Conservation (phyloP, 2,329 filamentous ascomycete genomes). For the Xylaria digitata region DNA sequence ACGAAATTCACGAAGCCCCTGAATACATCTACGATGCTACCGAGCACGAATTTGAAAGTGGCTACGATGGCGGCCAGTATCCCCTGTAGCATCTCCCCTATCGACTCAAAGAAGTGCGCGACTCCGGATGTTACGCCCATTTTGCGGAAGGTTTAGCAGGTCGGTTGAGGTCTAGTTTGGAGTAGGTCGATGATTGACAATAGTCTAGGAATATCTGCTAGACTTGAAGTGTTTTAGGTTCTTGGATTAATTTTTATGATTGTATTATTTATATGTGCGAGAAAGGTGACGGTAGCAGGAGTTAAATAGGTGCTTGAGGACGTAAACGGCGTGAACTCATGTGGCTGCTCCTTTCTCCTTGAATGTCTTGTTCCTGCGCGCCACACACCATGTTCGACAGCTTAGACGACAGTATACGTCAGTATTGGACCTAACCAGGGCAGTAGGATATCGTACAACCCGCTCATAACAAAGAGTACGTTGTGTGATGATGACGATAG, state of each 20-base stretch:
- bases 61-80: slow-evolving; percentile 42
- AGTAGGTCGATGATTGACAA: no score
- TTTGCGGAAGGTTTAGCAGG: not conserved
- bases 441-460: not conserved
- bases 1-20: slow-evolving; percentile 44
- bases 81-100: slow-evolving; percentile 44
- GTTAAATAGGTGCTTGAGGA: not conserved
- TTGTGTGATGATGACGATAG: slow-evolving; percentile 19
- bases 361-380: not conserved
- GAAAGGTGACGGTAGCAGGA: no score
- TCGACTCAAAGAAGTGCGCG: slow-evolving; percentile 46
- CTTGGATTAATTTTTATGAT: no score
- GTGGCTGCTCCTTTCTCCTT: not conserved
- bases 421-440: slow-evolving; percentile 15
- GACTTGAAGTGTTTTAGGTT: no score
- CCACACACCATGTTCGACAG: not conserved
- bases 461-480: slow-evolving; percentile 7
- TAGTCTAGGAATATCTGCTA: no score
- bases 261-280: no score
- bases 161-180: not conserved
- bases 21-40: slow-evolving; percentile 42
- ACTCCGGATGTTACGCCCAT: slow-evolving; percentile 50
- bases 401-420: slow-evolving; percentile 12
- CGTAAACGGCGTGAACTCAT: not conserved
- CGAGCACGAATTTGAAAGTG: slow-evolving; percentile 44